Base-by-base conservation (phyloP, 257 asterid genomes). In the Verbena officinalis region DNA sequence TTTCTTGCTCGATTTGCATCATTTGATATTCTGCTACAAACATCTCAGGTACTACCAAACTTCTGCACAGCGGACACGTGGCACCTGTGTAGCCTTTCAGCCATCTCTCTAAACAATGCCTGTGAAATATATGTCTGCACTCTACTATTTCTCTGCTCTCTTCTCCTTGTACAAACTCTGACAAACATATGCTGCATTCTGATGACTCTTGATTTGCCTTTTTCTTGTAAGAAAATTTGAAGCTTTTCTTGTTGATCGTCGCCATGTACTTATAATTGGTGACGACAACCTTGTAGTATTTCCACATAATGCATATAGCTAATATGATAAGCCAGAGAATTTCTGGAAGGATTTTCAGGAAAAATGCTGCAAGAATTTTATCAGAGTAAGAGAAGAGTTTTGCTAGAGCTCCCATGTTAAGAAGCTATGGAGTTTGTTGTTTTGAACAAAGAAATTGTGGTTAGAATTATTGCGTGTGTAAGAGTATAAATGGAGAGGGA, bases 61-160 rank as follows among this genome's bases (percentile, higher is more conserved):
- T 61, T 68, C 92, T 70, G 68, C 92, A 84, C 13, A 87, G 59
- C 9, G 95, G 95, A 64, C 95, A 87, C 9, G 84, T 77, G 78
- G 77, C 15, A 52, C 49, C 86, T 76, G 59, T 40, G 46, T 9
- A 27, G 4, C 33, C 42, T 48, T 49, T 61, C 84, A 87, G 50
- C 69, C 22, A 80, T 33, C 20, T 70, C 55, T 78, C 86, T n/a
- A 80, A 23, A 31, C 89, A 83, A 10, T 40, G 45, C 14, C 43
- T 54, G 42, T 83, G 88, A 53, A 77, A 83, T 0, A n/a, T 39
- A 10, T 83, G 89, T 40, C 38, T 50, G 69, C 89, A 83, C 3
- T 64, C 58, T 22, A 31, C 57, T 5, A 83, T 51, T 39, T 67
- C 56, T 24, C 73, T 75, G 7, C 76, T 76, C 36, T 27, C 71